Conservation (phyloP, 208 protist species). For the Wallacemonas rigidus region DNA sequence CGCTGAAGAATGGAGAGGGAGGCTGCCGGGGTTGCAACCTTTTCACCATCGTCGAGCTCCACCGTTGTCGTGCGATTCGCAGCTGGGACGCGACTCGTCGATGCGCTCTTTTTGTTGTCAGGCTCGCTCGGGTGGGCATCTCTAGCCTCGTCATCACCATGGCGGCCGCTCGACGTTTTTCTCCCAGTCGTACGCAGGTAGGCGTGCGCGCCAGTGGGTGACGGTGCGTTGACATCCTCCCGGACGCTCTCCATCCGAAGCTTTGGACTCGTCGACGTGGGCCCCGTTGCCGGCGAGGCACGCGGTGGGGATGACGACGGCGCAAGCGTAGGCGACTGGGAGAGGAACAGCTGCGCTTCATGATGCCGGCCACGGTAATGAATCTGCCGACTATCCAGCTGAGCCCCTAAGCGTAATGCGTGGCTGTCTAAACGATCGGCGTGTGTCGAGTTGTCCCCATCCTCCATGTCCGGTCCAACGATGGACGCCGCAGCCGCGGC, state of each 20-base stretch:
- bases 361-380: slow-evolving; percentile 20
- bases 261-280: too few relatives aligned
- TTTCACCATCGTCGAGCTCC: slow-evolving; percentile 18
- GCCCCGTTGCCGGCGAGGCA: not conserved
- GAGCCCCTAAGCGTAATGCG: slow-evolving; percentile 5
- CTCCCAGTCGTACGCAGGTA: not conserved
- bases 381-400: slow-evolving; percentile 27
- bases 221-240: not conserved
- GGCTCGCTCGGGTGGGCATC: too few relatives aligned
- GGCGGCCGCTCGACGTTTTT: too few relatives aligned
- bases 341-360: slow-evolving; percentile 14
- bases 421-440: too few relatives aligned
- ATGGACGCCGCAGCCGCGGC: slow-evolving; percentile 24
- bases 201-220: not conserved
- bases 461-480: slow-evolving; percentile 9
- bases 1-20: slow-evolving; percentile 5
- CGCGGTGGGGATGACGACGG: not conserved
- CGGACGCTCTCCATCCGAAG: slow-evolving; percentile 3
- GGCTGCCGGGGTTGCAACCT: not conserved
- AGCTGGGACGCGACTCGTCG: not conserved
- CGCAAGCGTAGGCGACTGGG: not conserved
- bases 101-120: not conserved
- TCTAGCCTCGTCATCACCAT: too few relatives aligned
- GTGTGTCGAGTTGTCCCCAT: not conserved
- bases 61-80: not conserved